phyloP scores from a whole-genome alignment of 2,329 filamentous ascomycete genomes.

The Passalora sequoiae region DNA sequence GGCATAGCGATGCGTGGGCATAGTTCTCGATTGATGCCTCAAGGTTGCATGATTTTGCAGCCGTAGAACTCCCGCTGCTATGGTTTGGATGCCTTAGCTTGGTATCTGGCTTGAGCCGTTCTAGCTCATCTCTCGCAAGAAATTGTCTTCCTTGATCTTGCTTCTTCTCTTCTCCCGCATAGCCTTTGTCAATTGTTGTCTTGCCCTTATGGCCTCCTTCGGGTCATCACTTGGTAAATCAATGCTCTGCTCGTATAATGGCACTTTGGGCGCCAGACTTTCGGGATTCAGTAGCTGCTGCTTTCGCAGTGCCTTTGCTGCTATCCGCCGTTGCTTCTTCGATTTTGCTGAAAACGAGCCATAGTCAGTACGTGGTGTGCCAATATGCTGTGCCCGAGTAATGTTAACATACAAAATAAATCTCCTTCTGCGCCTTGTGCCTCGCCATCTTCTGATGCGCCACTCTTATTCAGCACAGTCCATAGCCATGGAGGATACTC shows the following conservation, averaged over 20 bases:
- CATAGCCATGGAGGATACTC: slow-evolving; percentile 81
- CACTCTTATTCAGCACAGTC: slow-evolving; percentile 58
- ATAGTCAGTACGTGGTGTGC: too few species aligned
- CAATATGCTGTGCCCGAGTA: too few species aligned
- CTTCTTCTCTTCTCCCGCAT: slow-evolving; percentile 70
- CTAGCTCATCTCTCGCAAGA: slow-evolving; percentile 68
- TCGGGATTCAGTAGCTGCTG: slow-evolving; percentile 62
- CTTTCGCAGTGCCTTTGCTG: slow-evolving; percentile 60
- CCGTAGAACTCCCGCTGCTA: too few species aligned
- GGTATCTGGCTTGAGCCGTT: too few species aligned
- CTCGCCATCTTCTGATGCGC: slow-evolving; percentile 39
- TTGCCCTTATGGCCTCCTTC: slow-evolving; percentile 44
- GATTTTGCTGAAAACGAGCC: slow-evolving; percentile 66
- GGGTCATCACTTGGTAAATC: slow-evolving; percentile 59
- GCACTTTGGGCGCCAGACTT: slow-evolving; percentile 59
- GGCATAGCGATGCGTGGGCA: too few species aligned
- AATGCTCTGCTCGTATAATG: slow-evolving; percentile 70
- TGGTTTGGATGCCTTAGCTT: too few species aligned
- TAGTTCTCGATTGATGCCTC: too few species aligned
- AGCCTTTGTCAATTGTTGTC: slow-evolving; percentile 61
- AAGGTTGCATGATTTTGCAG: too few species aligned
- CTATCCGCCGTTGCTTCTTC: slow-evolving; percentile 70
- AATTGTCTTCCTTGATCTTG: slow-evolving; percentile 79
- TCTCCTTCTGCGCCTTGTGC: slow-evolving; percentile 58
- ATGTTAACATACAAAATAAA: slow-evolving; percentile 74